Conservation (phyloP, 2,329 filamentous ascomycete genomes). For the Ophiostoma tasmaniense region DNA sequence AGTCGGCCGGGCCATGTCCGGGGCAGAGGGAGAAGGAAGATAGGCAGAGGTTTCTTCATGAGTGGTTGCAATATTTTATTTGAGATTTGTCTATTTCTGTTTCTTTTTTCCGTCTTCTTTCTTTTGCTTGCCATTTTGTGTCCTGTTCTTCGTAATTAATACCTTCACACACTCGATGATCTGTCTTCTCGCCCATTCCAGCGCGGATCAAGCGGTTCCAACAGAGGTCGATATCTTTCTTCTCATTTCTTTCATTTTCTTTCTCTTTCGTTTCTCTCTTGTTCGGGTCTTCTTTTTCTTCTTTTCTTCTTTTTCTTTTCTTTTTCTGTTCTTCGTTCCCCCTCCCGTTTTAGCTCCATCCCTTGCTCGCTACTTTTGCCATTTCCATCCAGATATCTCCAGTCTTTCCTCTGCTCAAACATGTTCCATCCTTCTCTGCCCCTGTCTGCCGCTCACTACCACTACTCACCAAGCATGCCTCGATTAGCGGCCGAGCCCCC, state of each 20-base stretch:
- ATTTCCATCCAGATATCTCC: not conserved
- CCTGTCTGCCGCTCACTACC: not conserved
- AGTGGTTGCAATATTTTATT: no score
- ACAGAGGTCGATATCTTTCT: not conserved
- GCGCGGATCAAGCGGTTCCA: no score
- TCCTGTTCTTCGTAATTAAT: no score
- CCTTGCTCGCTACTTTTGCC: not conserved
- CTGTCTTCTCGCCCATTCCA: not conserved
- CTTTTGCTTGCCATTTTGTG: not conserved
- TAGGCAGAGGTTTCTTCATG: not conserved
- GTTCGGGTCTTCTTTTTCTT: not conserved
- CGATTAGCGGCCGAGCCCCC: not conserved
- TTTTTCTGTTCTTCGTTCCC: not conserved
- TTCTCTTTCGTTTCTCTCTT: not conserved
- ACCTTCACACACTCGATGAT: no score
- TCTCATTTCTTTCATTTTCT: not conserved
- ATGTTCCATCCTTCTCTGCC: not conserved
- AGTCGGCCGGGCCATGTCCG: no score
- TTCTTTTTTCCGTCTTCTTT: not conserved
- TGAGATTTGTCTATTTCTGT: not conserved
- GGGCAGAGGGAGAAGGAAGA: not conserved
- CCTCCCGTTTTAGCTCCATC: not conserved
- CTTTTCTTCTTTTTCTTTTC: not conserved
- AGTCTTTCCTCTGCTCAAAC: not conserved
- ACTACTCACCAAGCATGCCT: not conserved